Base-by-base conservation (phyloP, 805 yeast species). In the Spathaspora girioi region DNA sequence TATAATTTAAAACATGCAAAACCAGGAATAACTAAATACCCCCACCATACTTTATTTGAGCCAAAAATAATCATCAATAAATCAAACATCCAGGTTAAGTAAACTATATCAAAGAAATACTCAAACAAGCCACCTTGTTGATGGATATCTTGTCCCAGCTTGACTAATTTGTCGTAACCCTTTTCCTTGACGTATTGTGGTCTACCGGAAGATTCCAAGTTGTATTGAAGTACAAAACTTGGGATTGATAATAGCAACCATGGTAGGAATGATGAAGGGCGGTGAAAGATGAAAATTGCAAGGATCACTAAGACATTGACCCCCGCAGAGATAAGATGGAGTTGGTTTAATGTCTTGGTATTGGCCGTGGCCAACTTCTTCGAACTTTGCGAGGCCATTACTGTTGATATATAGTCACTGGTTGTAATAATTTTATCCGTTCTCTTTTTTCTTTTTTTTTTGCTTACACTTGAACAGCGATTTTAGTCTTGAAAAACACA, bases 51-150 rank as follows among this genome's bases (percentile, higher is more conserved):
- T 60, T 76, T 75, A 62, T 80, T 80, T 43, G 79, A 63, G 5
- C 91, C 91, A 38, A 79, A 59, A 0, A 80, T 19, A 5, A 80
- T 58, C 71, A 82, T 78, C 48, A 84, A 66, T 1, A 84, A 50
- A 56, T 83, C 82, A 56, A 82, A 71, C 18, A 78, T 58, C 77
- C 85, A 76, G 2, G 91, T 85, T 45, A 87, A 64, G 61, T 87
- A 87, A 53, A 87, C 69, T 11, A 86, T 64, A 61, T 87, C 94
- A 61, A 84, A 84, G 74, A 86, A 69, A 70, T 84, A 86, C 65
- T 87, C 93, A 38, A 84, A 84, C 41, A 87, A 70, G 9, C 46
- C 47, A 0, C 94, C 94, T 3, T 66, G 61, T 53, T 81, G 87
- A 50, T 66, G 66, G 52, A 87, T 74, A 59, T 87, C 88, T 29